Evolutionary conservation across 345 rosid genomes (phyloP), one percentile per base, ranked within the genome.

Genomic region (Salix suchowensis): DNA sequence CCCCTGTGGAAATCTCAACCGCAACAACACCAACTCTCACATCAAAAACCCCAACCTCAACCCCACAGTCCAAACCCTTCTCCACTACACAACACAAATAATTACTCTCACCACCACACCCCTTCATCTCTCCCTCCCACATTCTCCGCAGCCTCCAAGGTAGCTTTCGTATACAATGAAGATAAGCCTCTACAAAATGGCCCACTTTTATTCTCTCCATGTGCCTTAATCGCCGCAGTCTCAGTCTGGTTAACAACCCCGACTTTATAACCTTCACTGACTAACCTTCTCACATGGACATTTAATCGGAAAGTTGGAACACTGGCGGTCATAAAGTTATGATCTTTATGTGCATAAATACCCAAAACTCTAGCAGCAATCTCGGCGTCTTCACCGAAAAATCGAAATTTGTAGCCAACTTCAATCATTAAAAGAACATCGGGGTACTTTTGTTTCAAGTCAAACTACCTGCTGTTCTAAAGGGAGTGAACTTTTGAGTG

Each of bases 201-300:
- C 0, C 97, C 98, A 3, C 68, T 9, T 32, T 83, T 81, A 40
- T 88, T 90, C 0, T 88, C 78, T 44, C 98, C 89, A 24, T 89
- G 98, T 3, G 98, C 87, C 83, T 95, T 95, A 24, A 93, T 93
- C 0, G 98, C 96, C 0, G 98, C 97, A 1, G 97, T 95, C 82
- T 95, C 98, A 0, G 98, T 95, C 91, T 95, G 98, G 78, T 93
- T 93, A 66, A 95, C 98, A 34, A 95, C 98, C 72, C 98, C 98
- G 37, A 95, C 90, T 86, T 91, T 95, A 76, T 91, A 85, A 4
- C 98, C 98, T 6, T 92, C 97, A 58, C 86, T 86, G 9, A 95
- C 98, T 67, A 95, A 82, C 77, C 98, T 88, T 74, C 96, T 88
- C 77, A 91, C 91, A 34, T 95, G 94, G 76, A 95, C 87, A 76